These are phyloP conservation scores for Novakomyces olei DNA, from an alignment of 805 yeast genomes.

Conservation along the genomic window DNA sequence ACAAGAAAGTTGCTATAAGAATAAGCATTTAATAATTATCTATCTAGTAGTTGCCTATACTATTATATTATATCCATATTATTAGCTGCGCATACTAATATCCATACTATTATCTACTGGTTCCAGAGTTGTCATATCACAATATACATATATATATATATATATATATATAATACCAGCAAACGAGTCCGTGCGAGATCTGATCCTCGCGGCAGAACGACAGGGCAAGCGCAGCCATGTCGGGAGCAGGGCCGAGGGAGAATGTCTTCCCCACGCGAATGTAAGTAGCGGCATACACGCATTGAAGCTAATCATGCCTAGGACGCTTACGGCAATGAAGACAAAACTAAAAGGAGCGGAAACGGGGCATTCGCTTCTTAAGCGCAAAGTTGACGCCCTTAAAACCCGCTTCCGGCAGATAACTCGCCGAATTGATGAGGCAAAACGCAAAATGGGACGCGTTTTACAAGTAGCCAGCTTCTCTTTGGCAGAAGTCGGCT, in stretches of 20 bases:
- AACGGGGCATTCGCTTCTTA: slow-evolving; percentile 80
- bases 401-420: slow-evolving; percentile 92
- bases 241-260: slow-evolving; percentile 2
- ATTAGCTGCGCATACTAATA: too few relatives aligned
- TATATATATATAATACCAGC: too few relatives aligned
- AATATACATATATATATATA: too few relatives aligned
- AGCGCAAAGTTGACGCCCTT: slow-evolving; percentile 90
- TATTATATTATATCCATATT: too few relatives aligned
- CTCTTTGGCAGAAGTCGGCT: slow-evolving; percentile 88
- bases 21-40: too few relatives aligned
- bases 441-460: slow-evolving; percentile 92
- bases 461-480: slow-evolving; percentile 98
- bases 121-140: too few relatives aligned
- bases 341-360: slow-evolving; percentile 90
- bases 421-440: slow-evolving; percentile 64
- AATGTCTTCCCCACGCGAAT: slow-evolving; percentile 4
- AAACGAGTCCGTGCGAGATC: too few relatives aligned
- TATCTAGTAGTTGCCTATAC: too few relatives aligned
- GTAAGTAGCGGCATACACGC: not conserved
- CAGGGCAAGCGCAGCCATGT: too few relatives aligned
- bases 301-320: not conserved
- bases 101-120: too few relatives aligned
- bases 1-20: too few relatives aligned
- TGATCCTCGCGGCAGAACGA: too few relatives aligned
- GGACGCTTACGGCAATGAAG: slow-evolving; percentile 79